Conservation (phyloP, 345 rosid species). For the Lenwebbia sp. region DNA sequence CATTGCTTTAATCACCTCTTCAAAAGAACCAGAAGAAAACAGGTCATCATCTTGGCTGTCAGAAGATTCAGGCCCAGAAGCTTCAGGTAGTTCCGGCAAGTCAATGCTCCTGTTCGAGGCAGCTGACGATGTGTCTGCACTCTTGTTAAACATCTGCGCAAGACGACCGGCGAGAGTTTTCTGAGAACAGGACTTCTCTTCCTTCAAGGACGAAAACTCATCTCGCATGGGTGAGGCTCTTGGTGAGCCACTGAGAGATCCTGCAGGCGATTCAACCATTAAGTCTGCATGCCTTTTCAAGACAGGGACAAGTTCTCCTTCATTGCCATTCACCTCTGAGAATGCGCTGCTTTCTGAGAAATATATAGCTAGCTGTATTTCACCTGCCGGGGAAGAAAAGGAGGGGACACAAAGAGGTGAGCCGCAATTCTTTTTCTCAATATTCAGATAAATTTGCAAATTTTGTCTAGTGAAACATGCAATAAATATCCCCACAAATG, state of each 20-base stretch:
- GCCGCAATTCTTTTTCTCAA: neutral
- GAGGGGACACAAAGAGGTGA: neutral
- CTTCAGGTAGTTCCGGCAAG: slow-evolving; percentile 35
- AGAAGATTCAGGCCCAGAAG: slow-evolving; percentile 18
- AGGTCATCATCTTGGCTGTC: slow-evolving; percentile 42
- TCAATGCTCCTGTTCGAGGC: slow-evolving; percentile 27
- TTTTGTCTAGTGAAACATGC: neutral
- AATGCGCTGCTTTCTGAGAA: slow-evolving; percentile 47
- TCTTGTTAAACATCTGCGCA: slow-evolving; percentile 78
- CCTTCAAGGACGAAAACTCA: slow-evolving; percentile 38
- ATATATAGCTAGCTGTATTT: slow-evolving; percentile 56
- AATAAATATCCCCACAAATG: neutral
- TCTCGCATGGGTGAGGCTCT: slow-evolving; percentile 36
- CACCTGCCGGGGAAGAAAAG: slow-evolving; percentile 41
- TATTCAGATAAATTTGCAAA: neutral
- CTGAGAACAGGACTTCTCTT: slow-evolving; percentile 37
- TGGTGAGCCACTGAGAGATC: slow-evolving; percentile 24
- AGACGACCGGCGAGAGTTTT: slow-evolving; percentile 53
- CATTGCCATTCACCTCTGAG: slow-evolving; percentile 16
- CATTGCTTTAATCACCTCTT: slow-evolving; percentile 47
- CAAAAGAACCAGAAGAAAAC: slow-evolving; percentile 43
- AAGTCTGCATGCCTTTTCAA: slow-evolving; percentile 24
- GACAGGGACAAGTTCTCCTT: slow-evolving; percentile 16
- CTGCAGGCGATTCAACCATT: slow-evolving; percentile 23
- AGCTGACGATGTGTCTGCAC: slow-evolving; percentile 21